Conservation (phyloP, 176 grass and related monocot genomes). For the Phoenix roebelenii region DNA sequence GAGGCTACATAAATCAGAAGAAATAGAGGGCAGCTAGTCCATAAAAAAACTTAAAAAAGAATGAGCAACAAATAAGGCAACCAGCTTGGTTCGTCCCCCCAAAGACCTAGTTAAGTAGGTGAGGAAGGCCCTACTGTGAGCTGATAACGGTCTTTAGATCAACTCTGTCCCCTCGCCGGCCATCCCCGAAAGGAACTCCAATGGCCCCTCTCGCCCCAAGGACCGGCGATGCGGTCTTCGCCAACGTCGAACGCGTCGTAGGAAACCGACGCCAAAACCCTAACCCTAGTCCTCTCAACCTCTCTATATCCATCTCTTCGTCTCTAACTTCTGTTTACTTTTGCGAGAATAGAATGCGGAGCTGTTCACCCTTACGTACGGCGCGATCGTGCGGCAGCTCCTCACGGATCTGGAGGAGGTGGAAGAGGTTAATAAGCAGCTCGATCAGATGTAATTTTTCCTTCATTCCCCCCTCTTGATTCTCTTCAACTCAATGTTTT, state of each 20-base stretch:
- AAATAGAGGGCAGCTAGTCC: too few relatives aligned
- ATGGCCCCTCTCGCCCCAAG: constrained; percentile 55
- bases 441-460: constrained; percentile 80
- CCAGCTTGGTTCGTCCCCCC: too few relatives aligned
- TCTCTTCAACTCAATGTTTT: not conserved
- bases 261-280: constrained; percentile 9
- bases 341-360: constrained; percentile 60
- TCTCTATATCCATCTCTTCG: not conserved
- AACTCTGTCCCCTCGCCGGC: too few relatives aligned
- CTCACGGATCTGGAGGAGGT: constrained; percentile 98
- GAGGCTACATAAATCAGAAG: too few relatives aligned
- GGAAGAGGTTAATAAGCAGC: constrained; percentile 99
- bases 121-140: too few relatives aligned
- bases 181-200: not conserved
- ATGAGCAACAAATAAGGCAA: too few relatives aligned
- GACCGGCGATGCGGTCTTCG: constrained; percentile 87
- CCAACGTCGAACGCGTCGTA: constrained; percentile 93
- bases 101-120: too few relatives aligned
- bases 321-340: not conserved
- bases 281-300: not conserved
- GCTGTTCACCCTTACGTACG: constrained; percentile 94
- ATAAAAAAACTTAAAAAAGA: too few relatives aligned
- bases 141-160: too few relatives aligned
- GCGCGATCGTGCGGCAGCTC: constrained; percentile 91
- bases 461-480: not conserved